These are phyloP conservation scores for Camellia oleifera DNA, from an alignment of 179 eudicot genomes.

Conservation along the genomic window DNA sequence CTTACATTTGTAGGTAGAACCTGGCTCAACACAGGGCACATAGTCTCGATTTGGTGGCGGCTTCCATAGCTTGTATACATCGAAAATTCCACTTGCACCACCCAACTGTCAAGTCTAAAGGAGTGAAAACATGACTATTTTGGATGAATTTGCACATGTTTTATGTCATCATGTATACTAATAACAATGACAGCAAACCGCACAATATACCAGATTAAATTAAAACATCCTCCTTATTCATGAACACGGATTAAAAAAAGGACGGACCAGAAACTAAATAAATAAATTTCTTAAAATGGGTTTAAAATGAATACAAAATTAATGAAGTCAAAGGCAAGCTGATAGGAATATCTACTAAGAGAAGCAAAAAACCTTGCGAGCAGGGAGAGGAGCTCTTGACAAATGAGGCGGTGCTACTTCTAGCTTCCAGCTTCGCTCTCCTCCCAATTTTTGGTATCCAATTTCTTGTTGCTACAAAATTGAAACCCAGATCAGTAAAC, in stretches of 20 bases:
- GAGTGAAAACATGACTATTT: conserved; percentile 61
- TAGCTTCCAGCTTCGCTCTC: conserved; percentile 40
- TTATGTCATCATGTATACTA: not conserved
- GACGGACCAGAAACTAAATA: not conserved
- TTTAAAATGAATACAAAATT: not conserved
- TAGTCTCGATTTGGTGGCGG: conserved; percentile 76
- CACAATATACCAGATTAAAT: not conserved
- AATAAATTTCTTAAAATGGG: not conserved
- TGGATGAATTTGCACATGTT: conserved; percentile 14
- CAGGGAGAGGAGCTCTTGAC: conserved; percentile 42
- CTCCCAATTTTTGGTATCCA: conserved; percentile 33
- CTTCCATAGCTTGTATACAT: conserved; percentile 71
- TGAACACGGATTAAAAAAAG: not conserved
- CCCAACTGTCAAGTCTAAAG: conserved; percentile 80
- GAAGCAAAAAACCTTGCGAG: conserved; percentile 58
- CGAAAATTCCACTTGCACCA: conserved; percentile 48
- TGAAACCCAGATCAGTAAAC: conserved; percentile 16
- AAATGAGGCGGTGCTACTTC: conserved; percentile 53
- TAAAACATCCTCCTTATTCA: not conserved
- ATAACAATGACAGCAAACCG: not conserved
- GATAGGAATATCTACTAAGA: conserved; percentile 8
- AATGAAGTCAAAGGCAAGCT: not conserved
- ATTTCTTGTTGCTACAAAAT: conserved; percentile 57
- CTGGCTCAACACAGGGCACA: conserved; percentile 70
- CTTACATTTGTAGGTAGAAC: conserved; percentile 54